Percentiles rank a stretch among this genome's conserved stretches.
Evolutionary conservation across 495 filamentous ascomycete species (phyloP).

Genomic region (Hypoxylon fragiforme): DNA sequence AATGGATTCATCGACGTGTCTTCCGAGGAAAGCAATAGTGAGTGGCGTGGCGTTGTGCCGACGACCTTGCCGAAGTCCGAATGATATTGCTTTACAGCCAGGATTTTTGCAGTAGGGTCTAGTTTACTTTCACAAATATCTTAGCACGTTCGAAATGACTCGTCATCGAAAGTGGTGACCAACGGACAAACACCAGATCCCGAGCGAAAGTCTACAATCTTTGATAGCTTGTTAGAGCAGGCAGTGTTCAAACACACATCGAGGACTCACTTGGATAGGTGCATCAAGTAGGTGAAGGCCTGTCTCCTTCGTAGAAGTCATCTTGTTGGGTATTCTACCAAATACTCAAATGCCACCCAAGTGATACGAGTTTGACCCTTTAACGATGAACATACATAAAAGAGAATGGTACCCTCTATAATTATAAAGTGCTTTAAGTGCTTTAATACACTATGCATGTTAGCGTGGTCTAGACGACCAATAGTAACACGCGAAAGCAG

Average conservation of each 20-base stretch:
- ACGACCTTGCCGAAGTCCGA: slow-evolving; percentile 19
- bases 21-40: slow-evolving; percentile 44
- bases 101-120: slow-evolving; percentile 3
- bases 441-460: too few relatives aligned
- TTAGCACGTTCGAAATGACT: not conserved
- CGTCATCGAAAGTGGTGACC: not conserved
- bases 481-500: too few relatives aligned
- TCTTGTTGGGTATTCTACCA: too few relatives aligned
- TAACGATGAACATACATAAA: too few relatives aligned
- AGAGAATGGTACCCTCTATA: too few relatives aligned
- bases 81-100: slow-evolving; percentile 34
- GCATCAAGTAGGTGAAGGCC: slow-evolving; percentile 17
- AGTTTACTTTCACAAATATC: not conserved
- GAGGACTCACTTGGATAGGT: slow-evolving; percentile 24
- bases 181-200: slow-evolving; percentile 1
- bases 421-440: too few relatives aligned
- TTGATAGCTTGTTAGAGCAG: slow-evolving; percentile 2
- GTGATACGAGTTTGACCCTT: too few relatives aligned
- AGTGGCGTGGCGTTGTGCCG: slow-evolving; percentile 30
- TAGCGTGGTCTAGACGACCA: too few relatives aligned
- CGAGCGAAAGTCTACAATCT: slow-evolving; percentile 6
- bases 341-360: too few relatives aligned
- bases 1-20: slow-evolving; percentile 45
- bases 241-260: not conserved
- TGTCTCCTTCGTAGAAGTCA: slow-evolving; percentile 37